Evolutionary conservation across 2,329 filamentous ascomycete genomes (phyloP).

Genomic region (Corinectria fuckeliana): DNA sequence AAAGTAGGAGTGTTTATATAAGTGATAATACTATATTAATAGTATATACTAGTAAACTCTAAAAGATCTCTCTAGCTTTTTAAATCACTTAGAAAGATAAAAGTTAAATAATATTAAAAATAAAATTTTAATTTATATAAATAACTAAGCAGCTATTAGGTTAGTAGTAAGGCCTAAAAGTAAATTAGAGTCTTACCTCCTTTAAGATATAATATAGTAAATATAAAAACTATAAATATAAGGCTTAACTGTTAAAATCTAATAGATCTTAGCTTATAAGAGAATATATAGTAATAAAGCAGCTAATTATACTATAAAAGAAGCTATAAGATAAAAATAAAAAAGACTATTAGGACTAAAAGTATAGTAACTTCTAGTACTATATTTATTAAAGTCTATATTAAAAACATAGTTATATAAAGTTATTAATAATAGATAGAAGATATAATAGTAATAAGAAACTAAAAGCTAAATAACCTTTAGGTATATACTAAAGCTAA

Average conservation of each 20-base stretch:
- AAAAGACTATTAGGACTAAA: not conserved
- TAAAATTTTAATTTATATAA: constrained; percentile 1
- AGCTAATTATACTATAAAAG: not conserved
- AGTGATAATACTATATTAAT: not conserved
- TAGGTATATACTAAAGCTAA: not conserved
- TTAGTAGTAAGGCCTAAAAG: constrained; percentile 4
- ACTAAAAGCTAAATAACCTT: not conserved
- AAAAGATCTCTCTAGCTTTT: not conserved
- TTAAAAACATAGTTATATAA: not conserved
- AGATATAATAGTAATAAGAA: not conserved
- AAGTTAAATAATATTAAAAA: too few species aligned
- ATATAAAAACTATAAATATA: not conserved
- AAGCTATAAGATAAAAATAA: not conserved
- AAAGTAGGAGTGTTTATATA: not conserved
- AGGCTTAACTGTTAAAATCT: not conserved
- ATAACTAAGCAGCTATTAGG: constrained; percentile 16
- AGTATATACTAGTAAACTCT: not conserved
- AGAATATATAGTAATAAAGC: constrained; percentile 7
- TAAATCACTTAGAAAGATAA: not conserved
- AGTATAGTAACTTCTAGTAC: not conserved
- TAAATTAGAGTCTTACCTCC: constrained; percentile 9
- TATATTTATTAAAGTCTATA: not conserved
- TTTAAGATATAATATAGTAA: not conserved
- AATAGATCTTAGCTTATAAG: constrained; percentile 2
- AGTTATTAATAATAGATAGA: not conserved